Conservation (phyloP, 208 protist species). For the Leishmania arabica region DNA sequence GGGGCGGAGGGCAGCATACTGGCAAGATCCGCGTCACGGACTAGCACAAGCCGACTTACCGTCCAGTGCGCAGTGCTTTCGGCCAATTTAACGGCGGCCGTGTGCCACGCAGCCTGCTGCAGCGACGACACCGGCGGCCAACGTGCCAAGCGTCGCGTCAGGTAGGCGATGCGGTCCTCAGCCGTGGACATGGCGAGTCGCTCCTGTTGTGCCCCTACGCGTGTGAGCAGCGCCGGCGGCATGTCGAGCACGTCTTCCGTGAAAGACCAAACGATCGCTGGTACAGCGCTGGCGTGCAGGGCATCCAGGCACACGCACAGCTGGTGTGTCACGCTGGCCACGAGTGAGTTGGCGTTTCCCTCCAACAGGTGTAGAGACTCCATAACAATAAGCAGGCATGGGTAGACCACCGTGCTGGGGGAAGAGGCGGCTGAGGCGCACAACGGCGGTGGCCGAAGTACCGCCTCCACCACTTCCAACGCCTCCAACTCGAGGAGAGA, state of each 20-base stretch:
- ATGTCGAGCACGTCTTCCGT: constrained; percentile 16
- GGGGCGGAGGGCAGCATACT: background rate
- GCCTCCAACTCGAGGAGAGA: constrained; percentile 53
- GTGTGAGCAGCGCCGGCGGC: constrained; percentile 9
- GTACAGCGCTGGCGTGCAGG: constrained; percentile 11
- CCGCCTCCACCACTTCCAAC: constrained; percentile 33
- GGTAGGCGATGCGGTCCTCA: constrained; percentile 33
- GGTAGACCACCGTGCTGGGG: background rate
- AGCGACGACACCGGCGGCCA: constrained; percentile 1
- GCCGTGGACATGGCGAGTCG: constrained; percentile 28
- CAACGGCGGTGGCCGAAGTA: constrained; percentile 31
- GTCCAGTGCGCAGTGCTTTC: constrained; percentile 30
- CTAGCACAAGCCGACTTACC: constrained; percentile 15
- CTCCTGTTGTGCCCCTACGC: constrained; percentile 32
- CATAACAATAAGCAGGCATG: constrained; percentile 42
- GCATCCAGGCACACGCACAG: constrained; percentile 52
- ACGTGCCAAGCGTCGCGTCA: constrained; percentile 9
- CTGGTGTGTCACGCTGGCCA: constrained; percentile 43
- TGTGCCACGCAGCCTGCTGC: background rate
- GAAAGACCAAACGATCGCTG: constrained; percentile 29
- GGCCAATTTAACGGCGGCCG: constrained; percentile 12
- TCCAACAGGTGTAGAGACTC: constrained; percentile 55
- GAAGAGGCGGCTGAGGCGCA: background rate
- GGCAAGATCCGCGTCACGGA: constrained; percentile 7
- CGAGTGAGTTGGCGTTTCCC: constrained; percentile 32